Evolutionary conservation across 805 yeast species (phyloP).

Genomic region (Cyberlindnera sargentensis): DNA sequence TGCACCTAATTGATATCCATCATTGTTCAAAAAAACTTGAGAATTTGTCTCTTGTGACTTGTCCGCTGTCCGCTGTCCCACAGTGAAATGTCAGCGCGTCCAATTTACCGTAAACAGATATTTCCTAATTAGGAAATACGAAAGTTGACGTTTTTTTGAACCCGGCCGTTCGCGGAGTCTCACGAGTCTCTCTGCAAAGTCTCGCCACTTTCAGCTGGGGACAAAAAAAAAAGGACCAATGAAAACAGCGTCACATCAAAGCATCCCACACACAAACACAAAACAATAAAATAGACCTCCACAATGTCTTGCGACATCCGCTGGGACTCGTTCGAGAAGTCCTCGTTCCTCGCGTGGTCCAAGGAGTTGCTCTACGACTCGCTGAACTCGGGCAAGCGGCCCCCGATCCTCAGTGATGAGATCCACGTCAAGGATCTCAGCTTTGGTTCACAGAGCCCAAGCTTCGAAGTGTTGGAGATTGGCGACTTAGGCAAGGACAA

Average conservation of each 20-base stretch:
- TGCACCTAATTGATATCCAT: background rate
- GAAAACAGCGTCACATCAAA: background rate
- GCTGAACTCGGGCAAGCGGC: slow-evolving; percentile 64
- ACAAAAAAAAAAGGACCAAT: background rate
- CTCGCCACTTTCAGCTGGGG: background rate
- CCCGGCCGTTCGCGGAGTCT: too few species aligned
- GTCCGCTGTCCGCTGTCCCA: too few species aligned
- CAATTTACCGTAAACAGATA: too few species aligned
- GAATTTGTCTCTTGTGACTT: too few species aligned
- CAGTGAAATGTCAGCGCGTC: too few species aligned
- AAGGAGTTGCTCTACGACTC: slow-evolving; percentile 63
- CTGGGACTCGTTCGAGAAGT: slow-evolving; percentile 70
- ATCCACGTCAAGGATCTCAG: slow-evolving; percentile 62
- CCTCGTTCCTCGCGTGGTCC: slow-evolving; percentile 54
- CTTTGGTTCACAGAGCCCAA: slow-evolving; percentile 70
- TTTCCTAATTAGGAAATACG: too few species aligned
- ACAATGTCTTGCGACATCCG: slow-evolving; percentile 71
- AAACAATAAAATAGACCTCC: background rate
- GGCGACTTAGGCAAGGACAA: slow-evolving; percentile 74
- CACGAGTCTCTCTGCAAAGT: too few species aligned
- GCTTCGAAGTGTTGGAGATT: slow-evolving; percentile 70
- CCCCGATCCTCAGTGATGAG: slow-evolving; percentile 61
- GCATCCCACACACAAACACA: background rate
- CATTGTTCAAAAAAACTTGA: too few species aligned
- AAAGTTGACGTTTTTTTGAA: too few species aligned